phyloP scores from a whole-genome alignment of 225 moss, liverwort and hornwort species.

The Pseudoscleropodium purum region DNA sequence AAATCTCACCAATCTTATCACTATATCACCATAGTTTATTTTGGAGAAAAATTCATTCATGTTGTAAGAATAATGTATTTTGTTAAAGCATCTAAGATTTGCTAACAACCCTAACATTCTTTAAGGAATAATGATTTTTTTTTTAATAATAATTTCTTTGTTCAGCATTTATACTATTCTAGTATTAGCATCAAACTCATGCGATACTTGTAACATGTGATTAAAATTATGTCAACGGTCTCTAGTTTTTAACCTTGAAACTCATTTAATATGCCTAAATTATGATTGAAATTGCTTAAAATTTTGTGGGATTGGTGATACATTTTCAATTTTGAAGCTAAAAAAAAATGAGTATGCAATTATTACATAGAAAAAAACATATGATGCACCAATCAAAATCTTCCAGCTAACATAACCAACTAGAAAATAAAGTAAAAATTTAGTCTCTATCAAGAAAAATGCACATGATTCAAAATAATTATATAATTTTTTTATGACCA shows the following conservation, averaged over 20 bases:
- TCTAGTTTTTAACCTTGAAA: not conserved
- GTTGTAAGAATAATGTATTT: not conserved
- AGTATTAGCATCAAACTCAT: not conserved
- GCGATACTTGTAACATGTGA: not conserved
- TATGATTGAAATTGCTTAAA: not conserved
- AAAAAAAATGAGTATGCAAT: not conserved
- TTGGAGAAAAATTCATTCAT: not conserved
- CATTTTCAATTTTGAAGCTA: not conserved
- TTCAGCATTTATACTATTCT: not conserved
- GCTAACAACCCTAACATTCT: not conserved
- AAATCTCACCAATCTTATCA: not conserved
- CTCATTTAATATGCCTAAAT: not conserved
- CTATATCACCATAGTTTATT: not conserved
- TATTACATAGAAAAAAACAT: not conserved
- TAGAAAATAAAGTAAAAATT: not conserved
- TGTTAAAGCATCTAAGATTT: not conserved
- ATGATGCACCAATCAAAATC: not conserved
- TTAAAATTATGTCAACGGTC: not conserved
- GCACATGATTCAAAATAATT: not conserved
- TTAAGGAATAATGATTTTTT: not conserved
- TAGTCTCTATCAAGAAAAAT: not conserved
- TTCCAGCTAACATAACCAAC: too few relatives aligned
- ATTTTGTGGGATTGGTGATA: not conserved
- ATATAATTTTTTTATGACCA: not conserved
- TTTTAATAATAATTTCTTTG: not conserved